Evolutionary conservation across 1,139 yeast genomes (phyloP).

Genomic region (Candida sojae): DNA sequence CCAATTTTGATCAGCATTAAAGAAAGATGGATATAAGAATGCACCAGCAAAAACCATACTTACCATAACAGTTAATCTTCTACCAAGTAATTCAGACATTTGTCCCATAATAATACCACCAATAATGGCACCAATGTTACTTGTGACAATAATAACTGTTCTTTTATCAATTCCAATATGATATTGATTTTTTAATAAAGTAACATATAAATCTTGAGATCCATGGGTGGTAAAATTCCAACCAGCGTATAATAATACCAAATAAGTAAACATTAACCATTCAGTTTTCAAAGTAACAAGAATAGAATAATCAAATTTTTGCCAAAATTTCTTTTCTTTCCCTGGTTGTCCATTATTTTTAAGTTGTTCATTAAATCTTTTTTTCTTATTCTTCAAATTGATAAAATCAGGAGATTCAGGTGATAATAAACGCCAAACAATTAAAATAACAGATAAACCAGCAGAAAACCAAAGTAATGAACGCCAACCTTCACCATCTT

Average conservation of each 20-base stretch:
- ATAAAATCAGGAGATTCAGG: slow-evolving; percentile 36
- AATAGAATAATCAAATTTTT: slow-evolving; percentile 17
- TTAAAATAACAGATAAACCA: slow-evolving; percentile 45
- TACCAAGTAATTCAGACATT: slow-evolving; percentile 45
- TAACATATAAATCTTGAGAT: slow-evolving; percentile 55
- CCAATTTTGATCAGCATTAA: slow-evolving; percentile 28
- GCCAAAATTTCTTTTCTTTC: slow-evolving; percentile 5
- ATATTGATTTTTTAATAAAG: slow-evolving; percentile 44
- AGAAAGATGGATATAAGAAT: slow-evolving; percentile 36
- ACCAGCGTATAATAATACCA: slow-evolving; percentile 49
- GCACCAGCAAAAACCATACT: slow-evolving; percentile 33
- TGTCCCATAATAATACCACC: slow-evolving; percentile 54
- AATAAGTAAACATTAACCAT: slow-evolving; percentile 46
- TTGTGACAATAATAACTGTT: slow-evolving; percentile 48
- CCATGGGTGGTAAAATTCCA: slow-evolving; percentile 58
- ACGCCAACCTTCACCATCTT: slow-evolving; percentile 60
- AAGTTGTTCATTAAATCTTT: slow-evolving; percentile 12
- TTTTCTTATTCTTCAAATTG: slow-evolving; percentile 19
- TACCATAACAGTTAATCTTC: slow-evolving; percentile 44
- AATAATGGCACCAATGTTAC: slow-evolving; percentile 50
- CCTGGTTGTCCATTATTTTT: background rate
- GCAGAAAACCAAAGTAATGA: slow-evolving; percentile 81
- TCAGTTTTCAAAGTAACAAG: slow-evolving; percentile 31
- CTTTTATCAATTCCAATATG: slow-evolving; percentile 31
- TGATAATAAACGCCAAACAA: slow-evolving; percentile 31